phyloP scores from a whole-genome alignment of 129 eudicot species.

The Helianthus tuberosus region DNA sequence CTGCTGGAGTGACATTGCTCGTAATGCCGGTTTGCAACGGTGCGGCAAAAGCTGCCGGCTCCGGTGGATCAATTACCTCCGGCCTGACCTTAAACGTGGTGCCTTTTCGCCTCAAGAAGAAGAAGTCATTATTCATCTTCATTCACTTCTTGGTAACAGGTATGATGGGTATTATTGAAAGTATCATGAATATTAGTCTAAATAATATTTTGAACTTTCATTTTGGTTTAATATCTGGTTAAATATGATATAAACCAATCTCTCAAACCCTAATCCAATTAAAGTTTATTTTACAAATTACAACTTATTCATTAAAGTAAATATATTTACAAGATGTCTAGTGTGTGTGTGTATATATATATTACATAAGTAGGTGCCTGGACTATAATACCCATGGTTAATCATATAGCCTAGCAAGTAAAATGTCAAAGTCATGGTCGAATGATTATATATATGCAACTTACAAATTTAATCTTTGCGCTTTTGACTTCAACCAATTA shows the following conservation, averaged over 20 bases:
- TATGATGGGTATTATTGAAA: constrained; percentile 7
- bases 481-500: constrained; percentile 37
- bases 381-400: not conserved
- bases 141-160: constrained; percentile 97
- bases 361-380: constrained; percentile 1
- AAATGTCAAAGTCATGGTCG: constrained; percentile 30
- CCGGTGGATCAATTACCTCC: constrained; percentile 81
- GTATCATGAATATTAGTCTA: too few relatives aligned
- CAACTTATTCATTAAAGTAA: not conserved
- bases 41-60: constrained; percentile 91
- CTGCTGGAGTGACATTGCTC: constrained; percentile 88
- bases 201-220: not conserved
- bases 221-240: not conserved
- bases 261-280: not conserved
- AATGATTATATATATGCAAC: constrained; percentile 31
- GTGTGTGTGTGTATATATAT: not conserved
- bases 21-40: constrained; percentile 83
- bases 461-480: constrained; percentile 41
- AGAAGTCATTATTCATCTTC: constrained; percentile 80
- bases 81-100: constrained; percentile 94
- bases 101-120: constrained; percentile 94
- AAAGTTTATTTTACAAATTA: not conserved
- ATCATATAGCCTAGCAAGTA: constrained; percentile 19
- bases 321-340: not conserved
- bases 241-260: not conserved